Evolutionary conservation across 2,329 filamentous ascomycete genomes (phyloP).

Genomic region (Teratosphaeria viscida): DNA sequence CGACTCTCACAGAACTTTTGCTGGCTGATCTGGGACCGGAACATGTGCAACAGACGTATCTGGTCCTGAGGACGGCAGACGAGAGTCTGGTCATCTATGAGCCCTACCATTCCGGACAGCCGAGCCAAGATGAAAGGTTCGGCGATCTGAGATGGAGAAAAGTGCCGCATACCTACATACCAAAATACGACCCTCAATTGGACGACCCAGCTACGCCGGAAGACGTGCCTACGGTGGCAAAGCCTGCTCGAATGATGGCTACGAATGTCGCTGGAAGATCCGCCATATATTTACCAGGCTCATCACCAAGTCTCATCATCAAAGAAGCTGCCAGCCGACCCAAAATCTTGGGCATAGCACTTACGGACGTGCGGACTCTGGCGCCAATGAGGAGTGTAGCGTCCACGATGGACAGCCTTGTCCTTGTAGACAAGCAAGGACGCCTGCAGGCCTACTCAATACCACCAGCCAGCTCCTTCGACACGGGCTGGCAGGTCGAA

Average conservation of each 20-base stretch:
- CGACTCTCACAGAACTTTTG: slow-evolving; percentile 66
- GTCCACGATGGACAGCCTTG: slow-evolving; percentile 52
- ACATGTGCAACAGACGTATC: slow-evolving; percentile 59
- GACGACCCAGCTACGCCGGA: slow-evolving; percentile 8
- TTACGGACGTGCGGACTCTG: not conserved
- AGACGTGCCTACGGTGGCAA: slow-evolving; percentile 32
- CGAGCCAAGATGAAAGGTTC: not conserved
- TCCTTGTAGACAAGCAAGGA: slow-evolving; percentile 47
- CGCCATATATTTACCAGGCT: slow-evolving; percentile 71
- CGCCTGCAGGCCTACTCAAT: slow-evolving; percentile 64
- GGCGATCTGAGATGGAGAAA: slow-evolving; percentile 62
- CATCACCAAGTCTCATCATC: slow-evolving; percentile 69
- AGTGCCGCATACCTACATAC: slow-evolving; percentile 55
- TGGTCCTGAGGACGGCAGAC: slow-evolving; percentile 68
- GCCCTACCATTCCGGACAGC: slow-evolving; percentile 47
- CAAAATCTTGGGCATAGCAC: slow-evolving; percentile 39
- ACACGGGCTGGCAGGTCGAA: slow-evolving; percentile 64
- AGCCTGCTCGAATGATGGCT: slow-evolving; percentile 42
- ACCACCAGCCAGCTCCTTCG: slow-evolving; percentile 56
- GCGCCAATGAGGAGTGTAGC: not conserved
- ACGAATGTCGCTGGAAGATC: slow-evolving; percentile 66
- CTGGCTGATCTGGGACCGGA: slow-evolving; percentile 76
- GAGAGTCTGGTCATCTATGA: slow-evolving; percentile 84
- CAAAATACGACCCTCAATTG: slow-evolving; percentile 45
- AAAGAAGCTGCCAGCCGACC: slow-evolving; percentile 71